Conservation (phyloP, 2,329 filamentous ascomycete species). For the Pseudogymnoascus sp. region DNA sequence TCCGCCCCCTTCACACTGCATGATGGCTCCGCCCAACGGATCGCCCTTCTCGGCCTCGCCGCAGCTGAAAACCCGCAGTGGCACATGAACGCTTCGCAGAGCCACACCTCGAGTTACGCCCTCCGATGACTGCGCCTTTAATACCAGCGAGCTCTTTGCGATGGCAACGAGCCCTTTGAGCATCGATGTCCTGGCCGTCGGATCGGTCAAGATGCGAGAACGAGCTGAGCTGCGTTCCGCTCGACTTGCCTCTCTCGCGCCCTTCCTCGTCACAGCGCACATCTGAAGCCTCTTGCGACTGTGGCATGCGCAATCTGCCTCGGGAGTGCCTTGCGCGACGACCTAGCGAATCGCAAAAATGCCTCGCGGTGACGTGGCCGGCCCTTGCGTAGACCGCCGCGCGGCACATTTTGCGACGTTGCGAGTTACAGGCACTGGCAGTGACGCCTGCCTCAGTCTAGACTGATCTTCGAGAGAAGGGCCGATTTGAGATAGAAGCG, state of each 20-base stretch:
- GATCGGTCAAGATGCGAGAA: conserved; percentile 3
- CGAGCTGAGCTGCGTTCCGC: no score
- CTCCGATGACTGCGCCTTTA: background rate
- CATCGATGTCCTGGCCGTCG: background rate
- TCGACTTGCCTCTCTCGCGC: background rate
- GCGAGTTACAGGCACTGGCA: background rate
- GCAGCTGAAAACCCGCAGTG: conserved; percentile 13
- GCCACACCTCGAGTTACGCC: background rate
- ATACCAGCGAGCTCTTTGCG: background rate
- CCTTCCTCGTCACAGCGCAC: background rate
- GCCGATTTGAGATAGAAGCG: background rate
- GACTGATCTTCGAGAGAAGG: background rate
- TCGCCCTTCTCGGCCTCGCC: conserved; percentile 10
- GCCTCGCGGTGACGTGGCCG: conserved; percentile 6
- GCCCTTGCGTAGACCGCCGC: background rate
- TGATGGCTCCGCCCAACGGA: no score
- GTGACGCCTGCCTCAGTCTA: background rate
- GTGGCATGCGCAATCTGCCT: conserved; percentile 3
- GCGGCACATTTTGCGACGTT: background rate
- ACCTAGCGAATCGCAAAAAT: conserved; percentile 12
- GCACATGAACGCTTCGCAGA: background rate
- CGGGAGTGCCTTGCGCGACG: background rate
- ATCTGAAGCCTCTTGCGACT: background rate
- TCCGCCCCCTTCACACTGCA: no score
- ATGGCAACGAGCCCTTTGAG: background rate